Percentiles rank a stretch among this genome's conserved stretches.
Evolutionary conservation across 371 early-diverging fungal species (phyloP).

Genomic region (Circinella minor): DNA sequence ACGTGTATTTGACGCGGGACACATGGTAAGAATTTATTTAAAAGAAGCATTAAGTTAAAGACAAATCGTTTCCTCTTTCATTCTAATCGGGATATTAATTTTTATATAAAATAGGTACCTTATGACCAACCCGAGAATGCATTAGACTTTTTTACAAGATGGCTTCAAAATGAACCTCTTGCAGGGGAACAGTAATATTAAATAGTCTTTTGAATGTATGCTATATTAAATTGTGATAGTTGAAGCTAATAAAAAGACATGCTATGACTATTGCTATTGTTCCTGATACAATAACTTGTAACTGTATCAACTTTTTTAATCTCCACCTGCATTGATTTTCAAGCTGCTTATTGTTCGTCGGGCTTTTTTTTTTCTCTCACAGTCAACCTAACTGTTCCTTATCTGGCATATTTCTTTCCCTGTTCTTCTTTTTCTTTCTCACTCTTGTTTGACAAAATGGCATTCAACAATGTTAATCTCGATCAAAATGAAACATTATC

Average conservation of each 20-base stretch:
- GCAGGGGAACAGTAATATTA: neutral
- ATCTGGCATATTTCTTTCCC: neutral
- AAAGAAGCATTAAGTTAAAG: no score
- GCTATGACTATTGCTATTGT: no score
- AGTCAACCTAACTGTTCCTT: no score
- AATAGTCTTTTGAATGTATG: no score
- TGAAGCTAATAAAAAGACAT: no score
- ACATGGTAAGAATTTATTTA: conserved; percentile 64
- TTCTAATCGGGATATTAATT: no score
- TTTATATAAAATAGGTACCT: conserved; percentile 42
- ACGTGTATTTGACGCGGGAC: conserved; percentile 86
- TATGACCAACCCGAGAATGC: conserved; percentile 68
- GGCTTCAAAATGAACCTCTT: conserved; percentile 46
- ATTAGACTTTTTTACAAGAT: conserved; percentile 61
- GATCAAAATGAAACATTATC: neutral
- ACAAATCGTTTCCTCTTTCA: no score
- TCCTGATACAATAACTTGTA: no score
- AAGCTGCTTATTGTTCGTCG: neutral
- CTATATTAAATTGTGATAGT: no score
- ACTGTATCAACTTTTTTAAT: no score
- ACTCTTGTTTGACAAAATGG: conserved; percentile 1
- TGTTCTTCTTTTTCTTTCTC: neutral
- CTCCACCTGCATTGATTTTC: no score
- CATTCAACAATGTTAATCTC: neutral
- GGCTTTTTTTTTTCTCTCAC: no score